These are phyloP conservation scores for Aspergillus coremiiformis DNA, from an alignment of 495 filamentous ascomycete species.

Conservation along the genomic window DNA sequence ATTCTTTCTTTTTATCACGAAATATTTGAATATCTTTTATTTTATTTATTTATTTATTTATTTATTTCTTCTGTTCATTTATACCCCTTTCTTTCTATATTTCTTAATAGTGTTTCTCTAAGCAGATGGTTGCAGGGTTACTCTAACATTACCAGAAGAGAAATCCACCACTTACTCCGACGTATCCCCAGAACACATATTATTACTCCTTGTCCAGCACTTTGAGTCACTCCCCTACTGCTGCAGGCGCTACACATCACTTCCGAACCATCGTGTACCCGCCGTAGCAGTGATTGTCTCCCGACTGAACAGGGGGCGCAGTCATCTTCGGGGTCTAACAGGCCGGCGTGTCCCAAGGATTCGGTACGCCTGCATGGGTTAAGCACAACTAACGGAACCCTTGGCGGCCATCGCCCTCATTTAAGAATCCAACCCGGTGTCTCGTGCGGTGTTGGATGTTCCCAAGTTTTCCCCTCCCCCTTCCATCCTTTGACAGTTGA, in stretches of 20 bases:
- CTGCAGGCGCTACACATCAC: conserved; percentile 16
- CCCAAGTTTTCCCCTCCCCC: conserved; percentile 1
- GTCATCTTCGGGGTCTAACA: conserved; percentile 15
- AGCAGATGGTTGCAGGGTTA: neutral
- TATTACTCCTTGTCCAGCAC: neutral
- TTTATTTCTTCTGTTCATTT: conserved; percentile 8
- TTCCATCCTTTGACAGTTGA: neutral
- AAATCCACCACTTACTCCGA: neutral
- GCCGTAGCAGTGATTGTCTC: conserved; percentile 12
- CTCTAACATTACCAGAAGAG: neutral
- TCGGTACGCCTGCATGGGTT: conserved; percentile 23
- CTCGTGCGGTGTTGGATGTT: conserved; percentile 14
- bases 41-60: conserved; percentile 15
- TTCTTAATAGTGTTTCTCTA: neutral
- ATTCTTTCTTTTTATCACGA: too few species aligned
- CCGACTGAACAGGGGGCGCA: conserved; percentile 16
- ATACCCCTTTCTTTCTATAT: neutral
- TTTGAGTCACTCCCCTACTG: conserved; percentile 6
- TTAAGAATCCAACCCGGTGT: conserved; percentile 17
- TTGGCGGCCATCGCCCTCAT: conserved; percentile 11
- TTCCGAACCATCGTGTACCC: conserved; percentile 12
- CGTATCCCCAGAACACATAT: neutral
- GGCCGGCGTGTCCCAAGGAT: conserved; percentile 15
- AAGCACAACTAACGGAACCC: conserved; percentile 18
- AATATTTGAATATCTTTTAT: too few species aligned